Percentiles rank a stretch among this genome's conserved stretches.
phyloP scores from a whole-genome alignment of 352 stramenopile genomes.

The Blastocystis sp. region DNA sequence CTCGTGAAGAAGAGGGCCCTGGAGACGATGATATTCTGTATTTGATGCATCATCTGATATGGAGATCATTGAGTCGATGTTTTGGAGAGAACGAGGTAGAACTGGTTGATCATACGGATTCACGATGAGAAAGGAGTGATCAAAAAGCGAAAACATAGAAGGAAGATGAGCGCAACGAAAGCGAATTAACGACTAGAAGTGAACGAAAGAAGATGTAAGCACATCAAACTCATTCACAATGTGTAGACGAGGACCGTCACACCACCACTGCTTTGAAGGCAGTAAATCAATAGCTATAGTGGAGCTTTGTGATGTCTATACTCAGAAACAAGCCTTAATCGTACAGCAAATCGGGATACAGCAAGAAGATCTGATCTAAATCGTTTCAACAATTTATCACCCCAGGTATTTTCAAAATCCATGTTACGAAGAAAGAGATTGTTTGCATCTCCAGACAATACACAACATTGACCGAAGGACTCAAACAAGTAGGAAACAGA shows the following conservation, averaged over 20 bases:
- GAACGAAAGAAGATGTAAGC: not conserved
- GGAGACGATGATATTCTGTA: not conserved
- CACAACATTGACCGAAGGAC: not conserved
- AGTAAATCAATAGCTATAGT: not conserved
- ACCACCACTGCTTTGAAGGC: not conserved
- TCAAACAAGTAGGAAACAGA: not conserved
- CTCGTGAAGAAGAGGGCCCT: not conserved
- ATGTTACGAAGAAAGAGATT: not conserved
- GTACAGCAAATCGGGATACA: not conserved
- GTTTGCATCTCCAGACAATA: not conserved
- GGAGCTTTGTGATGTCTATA: not conserved
- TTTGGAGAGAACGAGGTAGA: not conserved
- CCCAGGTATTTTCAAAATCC: not conserved
- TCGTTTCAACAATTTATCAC: not conserved
- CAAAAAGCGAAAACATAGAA: not conserved
- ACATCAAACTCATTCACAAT: not conserved
- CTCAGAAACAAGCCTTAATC: not conserved
- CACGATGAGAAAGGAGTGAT: not conserved
- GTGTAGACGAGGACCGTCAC: not conserved
- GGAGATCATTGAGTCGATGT: not conserved
- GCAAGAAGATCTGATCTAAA: not conserved
- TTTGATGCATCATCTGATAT: no score
- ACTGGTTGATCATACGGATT: not conserved
- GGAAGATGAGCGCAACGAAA: slow-evolving; percentile 35
- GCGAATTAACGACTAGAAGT: not conserved